Evolutionary conservation across 306 rosid species (phyloP).

Genomic region (Trifolium dubium): DNA sequence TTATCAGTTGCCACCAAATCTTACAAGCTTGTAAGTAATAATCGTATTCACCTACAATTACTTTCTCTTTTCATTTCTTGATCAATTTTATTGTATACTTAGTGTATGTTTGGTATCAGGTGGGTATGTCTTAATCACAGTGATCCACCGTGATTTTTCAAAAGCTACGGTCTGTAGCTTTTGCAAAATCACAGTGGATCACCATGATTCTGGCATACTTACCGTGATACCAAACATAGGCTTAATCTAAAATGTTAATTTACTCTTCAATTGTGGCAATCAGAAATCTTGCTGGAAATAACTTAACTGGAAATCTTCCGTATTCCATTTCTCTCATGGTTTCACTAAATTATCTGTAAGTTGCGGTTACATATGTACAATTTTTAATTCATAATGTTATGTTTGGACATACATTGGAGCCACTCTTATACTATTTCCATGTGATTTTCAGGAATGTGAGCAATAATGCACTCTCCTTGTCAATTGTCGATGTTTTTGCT

Average conservation of each 20-base stretch:
- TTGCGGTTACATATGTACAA: slow-evolving; percentile 35
- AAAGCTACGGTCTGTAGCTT: no score
- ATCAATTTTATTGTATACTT: slow-evolving; percentile 21
- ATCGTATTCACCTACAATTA: slow-evolving; percentile 42
- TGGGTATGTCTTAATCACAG: no score
- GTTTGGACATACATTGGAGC: slow-evolving; percentile 37
- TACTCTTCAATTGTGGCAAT: slow-evolving; percentile 23
- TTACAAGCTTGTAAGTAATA: slow-evolving; percentile 91
- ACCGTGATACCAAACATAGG: not conserved
- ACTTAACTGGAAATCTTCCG: slow-evolving; percentile 88
- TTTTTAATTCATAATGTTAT: slow-evolving; percentile 15
- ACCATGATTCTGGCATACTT: no score
- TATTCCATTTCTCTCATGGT: slow-evolving; percentile 79
- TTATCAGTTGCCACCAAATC: slow-evolving; percentile 91
- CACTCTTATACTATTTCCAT: slow-evolving; percentile 31
- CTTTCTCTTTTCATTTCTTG: slow-evolving; percentile 24
- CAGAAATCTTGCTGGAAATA: slow-evolving; percentile 88
- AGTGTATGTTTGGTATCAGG: no score
- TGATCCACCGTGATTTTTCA: no score
- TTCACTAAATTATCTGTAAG: slow-evolving; percentile 82
- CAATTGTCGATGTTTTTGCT: slow-evolving; percentile 71
- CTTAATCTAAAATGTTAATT: slow-evolving; percentile 23
- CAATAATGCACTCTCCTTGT: slow-evolving; percentile 64
- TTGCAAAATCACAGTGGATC: no score
- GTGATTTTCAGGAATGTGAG: slow-evolving; percentile 72